These are phyloP conservation scores for Proteromonas lacertae DNA, from an alignment of 352 stramenopile species.

Conservation along the genomic window DNA sequence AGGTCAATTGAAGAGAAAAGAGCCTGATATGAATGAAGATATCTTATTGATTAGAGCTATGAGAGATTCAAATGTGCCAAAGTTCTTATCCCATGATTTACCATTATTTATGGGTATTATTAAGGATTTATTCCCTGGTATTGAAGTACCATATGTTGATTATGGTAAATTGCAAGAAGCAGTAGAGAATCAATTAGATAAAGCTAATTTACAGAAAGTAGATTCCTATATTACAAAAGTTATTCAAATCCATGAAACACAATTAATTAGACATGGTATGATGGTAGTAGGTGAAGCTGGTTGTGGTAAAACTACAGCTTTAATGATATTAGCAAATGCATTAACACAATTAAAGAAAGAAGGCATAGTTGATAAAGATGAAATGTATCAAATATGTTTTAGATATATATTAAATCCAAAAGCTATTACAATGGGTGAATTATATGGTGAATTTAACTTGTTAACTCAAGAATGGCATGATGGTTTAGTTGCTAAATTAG, in stretches of 20 bases:
- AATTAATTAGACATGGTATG: constrained; percentile 45
- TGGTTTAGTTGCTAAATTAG: constrained; percentile 32
- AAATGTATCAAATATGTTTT: constrained; percentile 22
- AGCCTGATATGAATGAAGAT: constrained; percentile 53
- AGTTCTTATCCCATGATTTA: constrained; percentile 55
- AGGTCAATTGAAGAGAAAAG: constrained; percentile 56
- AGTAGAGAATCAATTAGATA: constrained; percentile 28
- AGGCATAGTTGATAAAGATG: constrained; percentile 16
- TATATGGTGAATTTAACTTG: constrained; percentile 65
- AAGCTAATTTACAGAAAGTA: constrained; percentile 34
- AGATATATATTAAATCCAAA: constrained; percentile 55
- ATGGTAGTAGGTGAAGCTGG: constrained; percentile 67
- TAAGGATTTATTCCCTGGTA: constrained; percentile 54
- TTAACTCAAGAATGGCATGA: constrained; percentile 51
- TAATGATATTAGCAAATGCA: constrained; percentile 37
- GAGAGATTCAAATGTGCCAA: constrained; percentile 70
- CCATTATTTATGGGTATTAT: constrained; percentile 67
- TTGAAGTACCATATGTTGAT: constrained; percentile 61
- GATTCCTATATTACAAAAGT: constrained; percentile 61
- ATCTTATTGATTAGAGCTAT: constrained; percentile 68
- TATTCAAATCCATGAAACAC: constrained; percentile 30
- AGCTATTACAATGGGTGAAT: constrained; percentile 49
- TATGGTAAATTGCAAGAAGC: constrained; percentile 47
- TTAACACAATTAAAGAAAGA: constrained; percentile 38
- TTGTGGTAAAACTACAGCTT: constrained; percentile 43